Base-by-base conservation (phyloP, 2,329 filamentous ascomycete genomes). In the Phaeosphaeria sp. region DNA sequence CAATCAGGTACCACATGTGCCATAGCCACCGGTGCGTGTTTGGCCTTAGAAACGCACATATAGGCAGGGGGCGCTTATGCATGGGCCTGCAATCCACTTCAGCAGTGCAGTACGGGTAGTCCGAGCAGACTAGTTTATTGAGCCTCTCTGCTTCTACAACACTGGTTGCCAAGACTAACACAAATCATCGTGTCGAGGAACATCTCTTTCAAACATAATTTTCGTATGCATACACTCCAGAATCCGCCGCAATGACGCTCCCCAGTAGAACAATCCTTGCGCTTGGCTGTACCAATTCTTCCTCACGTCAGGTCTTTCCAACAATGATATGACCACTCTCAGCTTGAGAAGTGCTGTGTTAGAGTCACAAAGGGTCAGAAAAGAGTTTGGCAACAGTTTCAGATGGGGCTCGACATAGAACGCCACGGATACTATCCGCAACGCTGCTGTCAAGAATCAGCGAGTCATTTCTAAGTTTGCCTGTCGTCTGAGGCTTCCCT, bases 321-420 rank as follows among this genome's bases (percentile, higher is more conserved):
- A 36, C 11, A 36, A 13, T 15, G 30, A 36, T 36, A 15, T 11
- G 11, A 15, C 30, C 13, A 36, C 13, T 7, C 30, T 7, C 30
- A 36, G 13, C 13, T 36, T 13, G 30, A 36, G 30, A 36, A 36
- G 30, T 36, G 30, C 6, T 36, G 30, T 36, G 30, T 13, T 36
- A 11, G 13, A 36, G 30, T 15, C 13, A 15, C 11, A 46, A 43
- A 43, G 13, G 15, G 21, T 46, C 9, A 2, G 23, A 13, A 46
- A 46, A 46, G 21, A 22, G 43, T 46, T 46, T 25, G 43, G 43
- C 21, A 46, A 46, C 43, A 17, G 48, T 50, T 50, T 50, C 48
- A 50, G 39, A 22, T 43, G 27, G 50, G 30, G 42, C n/a, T 52
- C 39, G 25, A 22, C 13, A 18, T 30, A 20, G 41, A 11, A 17